A percentile compares a stretch with the other conserved stretches of the same genome.
phyloP scores from a whole-genome alignment of 2,329 filamentous ascomycete genomes.

The Botrytis fragariae region DNA sequence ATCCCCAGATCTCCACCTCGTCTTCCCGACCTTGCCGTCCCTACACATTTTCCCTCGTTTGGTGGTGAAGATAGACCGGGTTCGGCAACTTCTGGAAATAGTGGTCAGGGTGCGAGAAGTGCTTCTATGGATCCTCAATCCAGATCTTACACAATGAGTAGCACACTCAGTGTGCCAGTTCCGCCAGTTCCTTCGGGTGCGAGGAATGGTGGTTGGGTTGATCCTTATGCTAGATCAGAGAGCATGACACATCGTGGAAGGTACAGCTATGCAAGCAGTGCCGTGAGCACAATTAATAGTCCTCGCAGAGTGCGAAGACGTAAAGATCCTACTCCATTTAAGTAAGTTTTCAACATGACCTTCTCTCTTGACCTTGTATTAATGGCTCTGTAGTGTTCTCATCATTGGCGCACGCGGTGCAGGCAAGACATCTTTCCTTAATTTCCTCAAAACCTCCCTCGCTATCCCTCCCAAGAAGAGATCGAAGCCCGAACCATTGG shows the following conservation, averaged over 20 bases:
- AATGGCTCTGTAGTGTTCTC: slow-evolving; percentile 65
- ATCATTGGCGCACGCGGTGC: slow-evolving; percentile 83
- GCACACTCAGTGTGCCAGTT: slow-evolving; percentile 44
- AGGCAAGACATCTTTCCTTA: slow-evolving; percentile 95
- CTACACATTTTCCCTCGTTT: slow-evolving; percentile 38
- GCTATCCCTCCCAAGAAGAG: slow-evolving; percentile 80
- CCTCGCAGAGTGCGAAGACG: slow-evolving; percentile 87
- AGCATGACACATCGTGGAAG: slow-evolving; percentile 97
- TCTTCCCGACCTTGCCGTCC: slow-evolving; percentile 45
- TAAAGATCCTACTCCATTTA: slow-evolving; percentile 97
- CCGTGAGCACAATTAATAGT: slow-evolving; percentile 87
- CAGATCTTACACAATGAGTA: slow-evolving; percentile 36
- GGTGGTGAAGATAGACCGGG: slow-evolving; percentile 65
- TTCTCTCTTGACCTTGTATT: slow-evolving; percentile 18
- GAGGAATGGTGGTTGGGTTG: slow-evolving; percentile 54
- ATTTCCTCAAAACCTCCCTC: slow-evolving; percentile 86
- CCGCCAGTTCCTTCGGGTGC: slow-evolving; percentile 52
- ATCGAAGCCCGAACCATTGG: slow-evolving; percentile 38
- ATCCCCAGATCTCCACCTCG: slow-evolving; percentile 60
- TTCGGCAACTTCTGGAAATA: slow-evolving; percentile 54
- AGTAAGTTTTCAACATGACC: slow-evolving; percentile 61
- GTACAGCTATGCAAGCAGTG: slow-evolving; percentile 93
- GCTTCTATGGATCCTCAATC: slow-evolving; percentile 51
- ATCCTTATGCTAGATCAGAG: slow-evolving; percentile 79
- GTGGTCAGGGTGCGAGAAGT: slow-evolving; percentile 39